phyloP scores from a whole-genome alignment of 495 filamentous ascomycete species.

The Tuber calosporum region DNA sequence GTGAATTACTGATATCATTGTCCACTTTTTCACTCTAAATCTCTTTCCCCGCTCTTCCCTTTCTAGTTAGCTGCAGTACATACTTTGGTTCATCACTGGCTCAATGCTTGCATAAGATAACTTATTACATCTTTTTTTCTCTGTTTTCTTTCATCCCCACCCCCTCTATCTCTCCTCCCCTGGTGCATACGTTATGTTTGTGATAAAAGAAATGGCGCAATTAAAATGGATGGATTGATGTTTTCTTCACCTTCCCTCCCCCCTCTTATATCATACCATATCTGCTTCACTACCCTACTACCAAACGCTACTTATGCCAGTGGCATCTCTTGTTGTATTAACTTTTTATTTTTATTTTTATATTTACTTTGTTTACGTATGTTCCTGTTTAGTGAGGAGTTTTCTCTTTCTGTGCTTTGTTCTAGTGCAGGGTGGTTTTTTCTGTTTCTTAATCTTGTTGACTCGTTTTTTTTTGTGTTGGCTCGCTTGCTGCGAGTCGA shows the following conservation, averaged over 20 bases:
- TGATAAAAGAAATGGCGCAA: neutral
- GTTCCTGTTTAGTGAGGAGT: neutral
- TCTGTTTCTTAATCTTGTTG: neutral
- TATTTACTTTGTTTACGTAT: no score
- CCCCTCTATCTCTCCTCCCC: neutral
- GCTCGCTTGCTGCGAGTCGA: neutral
- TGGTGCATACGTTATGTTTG: neutral
- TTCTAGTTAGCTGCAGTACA: neutral
- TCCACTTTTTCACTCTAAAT: neutral
- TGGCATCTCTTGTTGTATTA: neutral
- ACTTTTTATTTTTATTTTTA: neutral
- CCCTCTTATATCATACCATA: neutral
- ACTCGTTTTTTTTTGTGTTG: neutral
- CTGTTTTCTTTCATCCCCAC: neutral
- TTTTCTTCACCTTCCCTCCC: neutral
- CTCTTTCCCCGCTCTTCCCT: neutral
- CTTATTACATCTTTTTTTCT: neutral
- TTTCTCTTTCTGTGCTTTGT: neutral
- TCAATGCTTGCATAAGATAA: neutral
- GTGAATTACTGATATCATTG: neutral
- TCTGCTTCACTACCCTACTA: neutral
- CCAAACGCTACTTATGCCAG: neutral
- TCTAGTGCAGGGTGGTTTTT: neutral
- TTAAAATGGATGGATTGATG: constrained; percentile 1
- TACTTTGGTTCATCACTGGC: neutral